Evolutionary conservation across 225 moss, liverwort and hornwort species (phyloP), one percentile per base, ranked within the genome.

Genomic region (Bryoerythrophyllum caledonicum): DNA sequence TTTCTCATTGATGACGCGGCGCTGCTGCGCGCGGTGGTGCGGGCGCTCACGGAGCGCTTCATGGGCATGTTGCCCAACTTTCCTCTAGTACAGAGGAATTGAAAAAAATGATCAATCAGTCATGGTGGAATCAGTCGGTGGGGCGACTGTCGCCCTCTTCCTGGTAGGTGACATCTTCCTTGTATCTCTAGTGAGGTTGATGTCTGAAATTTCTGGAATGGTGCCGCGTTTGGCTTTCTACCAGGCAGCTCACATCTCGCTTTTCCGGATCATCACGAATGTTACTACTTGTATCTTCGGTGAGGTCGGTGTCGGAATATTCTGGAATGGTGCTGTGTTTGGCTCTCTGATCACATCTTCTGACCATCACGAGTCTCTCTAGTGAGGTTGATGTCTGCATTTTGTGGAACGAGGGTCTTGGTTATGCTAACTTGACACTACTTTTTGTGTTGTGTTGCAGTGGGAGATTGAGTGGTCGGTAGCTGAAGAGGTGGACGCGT

Each of bases 1-100:
- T 90, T 80, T 80, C 86, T 92, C 0, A 82, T 81, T 59, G 92
- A 92, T 20, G 83, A 92, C 26, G 21, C 28, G 6, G 74, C 81
- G 9, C 41, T 90, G 75, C 1, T 92, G 61, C 66, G 79, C 12
- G 55, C 79, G 26, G 87, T 87, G 63, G 68, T 88, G 53, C 84
- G 82, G 72, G 76, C 91, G 9, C 66, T 92, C 16, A 75, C 68
- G 10, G 90, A 84, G 46, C 87, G 90, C 35, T 92, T 92, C 63
- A 80, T 80, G 82, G 88, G 88, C 54, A 80, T 80, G 80, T 51
- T 82, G 72, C 23, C 82, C 15, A 85, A 88, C 61, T 64, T 88
- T 27, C 77, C 78, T 43, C 23, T 82, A 19, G 53, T 3, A n/a
- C n/a, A 76, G 1, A 38, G 10, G 38, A 38, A 38, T 10, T 38